phyloP scores from a whole-genome alignment of 2,329 filamentous ascomycete species.

The Fusarium metavorans region DNA sequence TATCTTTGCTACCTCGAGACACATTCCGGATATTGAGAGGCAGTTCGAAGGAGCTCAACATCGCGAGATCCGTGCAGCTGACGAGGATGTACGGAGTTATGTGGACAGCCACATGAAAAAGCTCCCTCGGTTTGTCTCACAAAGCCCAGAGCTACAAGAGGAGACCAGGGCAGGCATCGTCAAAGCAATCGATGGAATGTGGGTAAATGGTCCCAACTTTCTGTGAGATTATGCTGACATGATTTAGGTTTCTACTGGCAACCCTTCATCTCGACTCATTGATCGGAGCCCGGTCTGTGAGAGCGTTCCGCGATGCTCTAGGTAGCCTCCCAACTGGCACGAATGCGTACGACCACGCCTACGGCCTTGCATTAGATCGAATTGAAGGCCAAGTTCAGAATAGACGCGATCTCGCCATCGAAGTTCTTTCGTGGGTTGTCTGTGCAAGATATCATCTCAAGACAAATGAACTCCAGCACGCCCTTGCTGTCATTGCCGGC shows the following conservation, averaged over 20 bases:
- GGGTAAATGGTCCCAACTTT: no score
- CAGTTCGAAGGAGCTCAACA: slow-evolving; percentile 48
- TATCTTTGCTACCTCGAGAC: background rate
- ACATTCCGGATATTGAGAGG: background rate
- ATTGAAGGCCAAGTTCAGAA: slow-evolving; percentile 50
- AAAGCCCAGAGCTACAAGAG: background rate
- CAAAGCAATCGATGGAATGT: background rate
- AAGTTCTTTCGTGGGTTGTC: slow-evolving; percentile 53
- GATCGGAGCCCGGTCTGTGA: background rate
- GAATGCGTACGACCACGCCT: background rate
- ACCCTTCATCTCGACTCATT: background rate
- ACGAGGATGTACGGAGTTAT: background rate
- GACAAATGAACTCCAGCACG: slow-evolving; percentile 6
- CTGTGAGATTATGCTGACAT: background rate
- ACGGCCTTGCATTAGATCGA: background rate
- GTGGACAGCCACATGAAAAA: background rate
- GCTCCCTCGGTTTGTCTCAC: background rate
- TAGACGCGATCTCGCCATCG: slow-evolving; percentile 49
- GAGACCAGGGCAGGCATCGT: background rate
- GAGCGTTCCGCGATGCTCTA: background rate
- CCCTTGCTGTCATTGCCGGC: background rate
- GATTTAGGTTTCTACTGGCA: background rate
- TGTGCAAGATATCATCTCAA: slow-evolving; percentile 49
- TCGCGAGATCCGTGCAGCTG: slow-evolving; percentile 25
- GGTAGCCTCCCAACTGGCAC: background rate